phyloP scores from a whole-genome alignment of 129 eudicot species.

The Lonicera japonica region DNA sequence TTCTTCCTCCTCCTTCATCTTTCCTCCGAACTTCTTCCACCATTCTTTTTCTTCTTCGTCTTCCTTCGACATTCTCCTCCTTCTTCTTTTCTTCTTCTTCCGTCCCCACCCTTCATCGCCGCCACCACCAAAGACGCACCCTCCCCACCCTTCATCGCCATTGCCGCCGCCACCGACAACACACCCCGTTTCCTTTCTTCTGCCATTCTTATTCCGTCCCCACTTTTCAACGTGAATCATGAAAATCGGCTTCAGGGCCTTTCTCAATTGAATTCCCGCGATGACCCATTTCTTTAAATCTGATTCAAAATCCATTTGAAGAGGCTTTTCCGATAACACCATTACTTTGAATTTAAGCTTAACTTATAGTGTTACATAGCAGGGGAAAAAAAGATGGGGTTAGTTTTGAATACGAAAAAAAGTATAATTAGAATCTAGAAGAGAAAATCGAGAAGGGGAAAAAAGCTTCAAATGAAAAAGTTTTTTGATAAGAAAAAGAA shows the following conservation, averaged over 20 bases:
- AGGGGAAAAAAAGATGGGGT: not conserved
- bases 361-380: not conserved
- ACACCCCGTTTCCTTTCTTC: too few species aligned
- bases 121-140: too few species aligned
- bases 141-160: too few species aligned
- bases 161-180: too few species aligned
- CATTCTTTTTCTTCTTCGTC: too few species aligned
- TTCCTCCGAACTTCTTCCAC: too few species aligned
- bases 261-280: constrained; percentile 38
- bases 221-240: constrained; percentile 16
- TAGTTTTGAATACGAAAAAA: not conserved
- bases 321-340: constrained; percentile 21
- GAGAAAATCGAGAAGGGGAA: constrained; percentile 6
- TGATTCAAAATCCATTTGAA: constrained; percentile 22
- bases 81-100: too few species aligned
- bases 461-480: not conserved
- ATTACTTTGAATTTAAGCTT: not conserved
- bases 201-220: too few species aligned
- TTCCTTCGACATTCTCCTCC: too few species aligned
- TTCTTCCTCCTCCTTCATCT: too few species aligned
- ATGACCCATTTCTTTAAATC: constrained; percentile 42
- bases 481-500: too few species aligned
- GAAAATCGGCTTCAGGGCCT: constrained; percentile 45
- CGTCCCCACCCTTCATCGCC: too few species aligned
- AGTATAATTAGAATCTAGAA: constrained; percentile 11